These are phyloP conservation scores for Nitzschia putrida DNA, from an alignment of 108 stramenopile species.

Conservation along the genomic window DNA sequence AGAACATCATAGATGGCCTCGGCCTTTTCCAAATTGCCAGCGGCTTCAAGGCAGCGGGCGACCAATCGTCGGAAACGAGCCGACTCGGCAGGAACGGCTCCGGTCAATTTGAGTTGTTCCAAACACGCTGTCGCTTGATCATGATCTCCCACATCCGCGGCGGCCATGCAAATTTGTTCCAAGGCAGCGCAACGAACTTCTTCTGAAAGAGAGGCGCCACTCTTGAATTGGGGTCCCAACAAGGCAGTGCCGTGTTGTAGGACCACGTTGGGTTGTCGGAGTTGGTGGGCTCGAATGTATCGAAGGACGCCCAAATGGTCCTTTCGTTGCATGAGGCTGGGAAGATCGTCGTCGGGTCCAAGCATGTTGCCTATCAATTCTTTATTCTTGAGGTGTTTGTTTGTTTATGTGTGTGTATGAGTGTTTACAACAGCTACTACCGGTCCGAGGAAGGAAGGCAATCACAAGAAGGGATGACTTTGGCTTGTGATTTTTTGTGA, in stretches of 20 bases:
- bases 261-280: slow-evolving; percentile 66
- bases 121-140: slow-evolving; percentile 51
- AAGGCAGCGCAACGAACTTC: slow-evolving; percentile 57
- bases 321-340: slow-evolving; percentile 55
- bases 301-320: slow-evolving; percentile 74
- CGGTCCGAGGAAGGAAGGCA: no score
- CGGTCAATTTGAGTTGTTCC: slow-evolving; percentile 20
- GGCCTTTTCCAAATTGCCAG: slow-evolving; percentile 61
- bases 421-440: neutral
- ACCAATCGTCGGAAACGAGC: slow-evolving; percentile 69
- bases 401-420: neutral
- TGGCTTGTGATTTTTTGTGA: no score
- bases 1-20: slow-evolving; percentile 60
- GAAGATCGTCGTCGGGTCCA: slow-evolving; percentile 73
- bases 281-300: slow-evolving; percentile 73
- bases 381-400: neutral
- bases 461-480: no score
- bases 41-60: slow-evolving; percentile 67
- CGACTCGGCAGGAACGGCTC: slow-evolving; percentile 46
- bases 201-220: slow-evolving; percentile 25
- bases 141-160: slow-evolving; percentile 58
- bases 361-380: slow-evolving; percentile 46
- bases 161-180: slow-evolving; percentile 71
- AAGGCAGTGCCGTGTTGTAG: slow-evolving; percentile 56
- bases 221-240: slow-evolving; percentile 36